These are phyloP conservation scores for Plasmodium gallinaceum DNA, from an alignment of 169 alveolate genomes.

Conservation along the genomic window DNA sequence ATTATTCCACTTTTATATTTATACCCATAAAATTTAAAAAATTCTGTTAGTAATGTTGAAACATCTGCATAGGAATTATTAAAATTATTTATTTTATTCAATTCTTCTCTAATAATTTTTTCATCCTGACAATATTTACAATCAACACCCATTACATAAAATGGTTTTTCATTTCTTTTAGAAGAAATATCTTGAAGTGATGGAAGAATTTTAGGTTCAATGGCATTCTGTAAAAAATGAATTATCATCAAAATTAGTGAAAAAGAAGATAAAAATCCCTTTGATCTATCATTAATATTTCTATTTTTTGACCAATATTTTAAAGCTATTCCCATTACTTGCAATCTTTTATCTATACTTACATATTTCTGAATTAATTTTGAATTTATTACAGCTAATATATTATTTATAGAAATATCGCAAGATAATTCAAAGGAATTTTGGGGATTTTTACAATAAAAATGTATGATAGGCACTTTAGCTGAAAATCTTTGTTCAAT, in stretches of 20 bases:
- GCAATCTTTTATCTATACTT: constrained; percentile 86
- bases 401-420: constrained; percentile 88
- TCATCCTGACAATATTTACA: constrained; percentile 83
- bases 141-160: constrained; percentile 85
- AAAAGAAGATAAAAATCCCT: constrained; percentile 88
- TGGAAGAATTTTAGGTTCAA: constrained; percentile 84
- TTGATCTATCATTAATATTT: constrained; percentile 85
- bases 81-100: constrained; percentile 40
- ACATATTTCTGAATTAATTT: constrained; percentile 85
- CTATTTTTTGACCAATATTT: constrained; percentile 87
- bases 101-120: constrained; percentile 77
- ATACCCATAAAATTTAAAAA: constrained; percentile 77
- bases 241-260: constrained; percentile 87
- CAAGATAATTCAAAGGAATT: constrained; percentile 69
- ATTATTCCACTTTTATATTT: constrained; percentile 76
- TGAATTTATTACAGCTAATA: constrained; percentile 85
- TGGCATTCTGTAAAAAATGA: constrained; percentile 84
- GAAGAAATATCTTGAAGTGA: constrained; percentile 87
- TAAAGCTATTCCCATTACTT: constrained; percentile 82
- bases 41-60: constrained; percentile 48
- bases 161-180: constrained; percentile 82
- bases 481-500: constrained; percentile 87
- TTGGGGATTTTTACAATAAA: constrained; percentile 68
- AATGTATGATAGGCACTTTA: constrained; percentile 86
- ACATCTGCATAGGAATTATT: constrained; percentile 21